phyloP scores from a whole-genome alignment of 257 asterid species.

The Penstemon newberryi region DNA sequence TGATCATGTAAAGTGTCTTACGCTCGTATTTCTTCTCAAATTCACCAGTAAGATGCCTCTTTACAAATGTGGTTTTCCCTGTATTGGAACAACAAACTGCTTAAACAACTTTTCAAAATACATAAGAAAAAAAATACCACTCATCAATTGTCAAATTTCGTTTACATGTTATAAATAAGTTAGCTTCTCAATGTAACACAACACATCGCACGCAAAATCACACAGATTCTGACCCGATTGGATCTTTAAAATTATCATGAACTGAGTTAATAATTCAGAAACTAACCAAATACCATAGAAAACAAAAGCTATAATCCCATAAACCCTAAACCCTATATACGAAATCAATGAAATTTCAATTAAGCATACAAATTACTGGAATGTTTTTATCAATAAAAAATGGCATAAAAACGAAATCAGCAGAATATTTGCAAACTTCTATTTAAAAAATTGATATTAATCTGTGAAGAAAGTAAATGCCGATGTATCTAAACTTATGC shows the following conservation, averaged over 20 bases:
- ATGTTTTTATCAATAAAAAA: no score
- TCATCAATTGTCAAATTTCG: neutral
- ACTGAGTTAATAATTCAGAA: neutral
- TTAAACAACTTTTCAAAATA: neutral
- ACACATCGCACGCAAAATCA: no score
- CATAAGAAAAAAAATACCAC: neutral
- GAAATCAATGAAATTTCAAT: no score
- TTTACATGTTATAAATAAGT: neutral
- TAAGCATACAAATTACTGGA: no score
- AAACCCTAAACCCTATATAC: no score
- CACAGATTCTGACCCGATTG: no score
- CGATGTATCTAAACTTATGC: neutral
- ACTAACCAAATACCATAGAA: neutral
- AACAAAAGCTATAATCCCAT: no score
- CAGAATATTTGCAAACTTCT: no score
- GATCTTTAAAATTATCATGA: no score
- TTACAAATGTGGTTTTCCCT: slow-evolving; percentile 91
- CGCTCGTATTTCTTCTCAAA: slow-evolving; percentile 95
- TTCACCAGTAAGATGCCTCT: slow-evolving; percentile 92
- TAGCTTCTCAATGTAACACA: no score
- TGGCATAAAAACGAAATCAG: no score
- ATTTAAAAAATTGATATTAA: neutral
- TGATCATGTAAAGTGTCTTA: slow-evolving; percentile 30
- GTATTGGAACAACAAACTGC: neutral
- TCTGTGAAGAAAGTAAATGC: neutral